Evolutionary conservation across 495 filamentous ascomycete genomes (phyloP).

Genomic region (Neurospora intermedia): DNA sequence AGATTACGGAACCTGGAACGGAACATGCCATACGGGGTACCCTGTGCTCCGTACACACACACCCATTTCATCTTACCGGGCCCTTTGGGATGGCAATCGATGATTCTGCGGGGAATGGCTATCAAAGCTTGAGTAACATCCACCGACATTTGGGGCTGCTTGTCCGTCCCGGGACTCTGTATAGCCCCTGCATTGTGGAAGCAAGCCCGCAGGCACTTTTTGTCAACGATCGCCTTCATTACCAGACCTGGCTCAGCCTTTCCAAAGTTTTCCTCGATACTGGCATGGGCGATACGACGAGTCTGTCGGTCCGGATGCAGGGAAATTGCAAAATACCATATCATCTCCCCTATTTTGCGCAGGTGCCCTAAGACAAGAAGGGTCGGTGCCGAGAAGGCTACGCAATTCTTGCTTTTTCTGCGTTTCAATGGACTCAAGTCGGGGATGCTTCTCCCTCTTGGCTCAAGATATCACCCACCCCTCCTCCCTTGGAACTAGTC

Average conservation of each 20-base stretch:
- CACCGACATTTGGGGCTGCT: background rate
- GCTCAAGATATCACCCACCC: slow-evolving; percentile 1
- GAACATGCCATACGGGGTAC: background rate
- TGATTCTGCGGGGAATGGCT: slow-evolving; percentile 7
- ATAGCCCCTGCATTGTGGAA: slow-evolving; percentile 15
- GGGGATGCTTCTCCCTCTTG: slow-evolving; percentile 1
- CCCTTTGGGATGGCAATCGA: slow-evolving; percentile 1
- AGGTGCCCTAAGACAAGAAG: background rate
- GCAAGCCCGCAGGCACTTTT: slow-evolving; percentile 9
- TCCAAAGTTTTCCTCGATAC: background rate
- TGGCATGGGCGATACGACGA: background rate
- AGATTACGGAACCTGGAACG: background rate
- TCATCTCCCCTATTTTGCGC: background rate
- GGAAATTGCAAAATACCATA: background rate
- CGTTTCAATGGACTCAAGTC: background rate
- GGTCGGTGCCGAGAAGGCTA: background rate
- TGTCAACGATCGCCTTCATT: background rate
- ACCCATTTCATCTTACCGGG: background rate
- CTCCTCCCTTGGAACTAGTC: slow-evolving; percentile 4
- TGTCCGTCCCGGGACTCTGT: slow-evolving; percentile 11
- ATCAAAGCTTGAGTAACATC: slow-evolving; percentile 8
- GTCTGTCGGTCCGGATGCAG: background rate
- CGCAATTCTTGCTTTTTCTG: slow-evolving; percentile 4
- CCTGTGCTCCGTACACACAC: slow-evolving; percentile 2
- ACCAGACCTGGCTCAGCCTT: background rate